Conservation (phyloP, 495 filamentous ascomycete species). For the Talaromyces liani region DNA sequence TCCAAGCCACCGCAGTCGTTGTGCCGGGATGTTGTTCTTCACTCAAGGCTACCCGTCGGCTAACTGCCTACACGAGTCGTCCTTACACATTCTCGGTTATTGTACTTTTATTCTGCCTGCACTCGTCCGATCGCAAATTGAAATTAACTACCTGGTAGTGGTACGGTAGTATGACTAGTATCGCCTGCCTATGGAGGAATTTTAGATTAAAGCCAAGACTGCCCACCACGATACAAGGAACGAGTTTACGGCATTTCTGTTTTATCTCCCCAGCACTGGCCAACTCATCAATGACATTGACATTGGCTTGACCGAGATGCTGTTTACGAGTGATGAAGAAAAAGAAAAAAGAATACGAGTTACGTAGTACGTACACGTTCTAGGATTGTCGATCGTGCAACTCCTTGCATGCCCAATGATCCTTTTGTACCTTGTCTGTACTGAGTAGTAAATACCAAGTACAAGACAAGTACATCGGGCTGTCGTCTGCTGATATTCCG, state of each 20-base stretch:
- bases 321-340: neutral
- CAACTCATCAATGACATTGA: neutral
- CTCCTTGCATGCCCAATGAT: neutral
- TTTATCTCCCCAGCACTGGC: neutral
- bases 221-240: neutral
- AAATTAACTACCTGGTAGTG: neutral
- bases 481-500: neutral
- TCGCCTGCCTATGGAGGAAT: neutral
- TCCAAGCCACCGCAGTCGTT: neutral
- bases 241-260: neutral
- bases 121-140: neutral
- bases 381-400: neutral
- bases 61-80: neutral
- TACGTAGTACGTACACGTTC: neutral
- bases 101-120: neutral
- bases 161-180: neutral
- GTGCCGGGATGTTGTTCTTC: neutral
- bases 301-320: neutral
- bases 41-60: neutral
- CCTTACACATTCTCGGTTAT: neutral
- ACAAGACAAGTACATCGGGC: neutral
- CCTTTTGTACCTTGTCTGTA: neutral
- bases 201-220: neutral
- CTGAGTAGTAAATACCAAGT: neutral
- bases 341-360: neutral